Conservation (phyloP, 352 stramenopile genomes). For the Phytopythium delawarense region DNA sequence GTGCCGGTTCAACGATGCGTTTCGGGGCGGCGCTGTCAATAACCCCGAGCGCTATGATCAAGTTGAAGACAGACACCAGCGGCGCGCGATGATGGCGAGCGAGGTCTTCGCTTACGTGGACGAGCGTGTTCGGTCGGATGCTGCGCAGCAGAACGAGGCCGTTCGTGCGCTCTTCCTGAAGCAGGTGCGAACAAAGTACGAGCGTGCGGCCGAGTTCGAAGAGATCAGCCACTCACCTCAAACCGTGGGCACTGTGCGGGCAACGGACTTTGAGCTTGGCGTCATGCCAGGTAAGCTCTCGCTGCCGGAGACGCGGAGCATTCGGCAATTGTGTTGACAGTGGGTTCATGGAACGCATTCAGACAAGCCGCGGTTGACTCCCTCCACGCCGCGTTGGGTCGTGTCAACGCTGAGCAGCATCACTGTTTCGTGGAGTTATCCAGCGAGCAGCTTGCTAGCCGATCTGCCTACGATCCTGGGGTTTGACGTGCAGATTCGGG, state of each 20-base stretch:
- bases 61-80: slow-evolving; percentile 11
- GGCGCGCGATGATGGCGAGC: slow-evolving; percentile 17
- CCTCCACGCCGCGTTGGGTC: slow-evolving; percentile 25
- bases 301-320: too few relatives aligned
- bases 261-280: slow-evolving; percentile 39
- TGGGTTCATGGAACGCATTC: not conserved
- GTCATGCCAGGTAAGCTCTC: slow-evolving; percentile 25
- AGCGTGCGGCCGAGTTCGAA: slow-evolving; percentile 45
- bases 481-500: slow-evolving; percentile 55
- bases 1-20: slow-evolving; percentile 53
- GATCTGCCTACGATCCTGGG: slow-evolving; percentile 50
- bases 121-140: slow-evolving; percentile 29
- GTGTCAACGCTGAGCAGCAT: slow-evolving; percentile 44
- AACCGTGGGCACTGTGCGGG: slow-evolving; percentile 19
- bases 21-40: slow-evolving; percentile 39
- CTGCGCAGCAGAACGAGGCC: slow-evolving; percentile 29
- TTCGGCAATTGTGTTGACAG: not conserved
- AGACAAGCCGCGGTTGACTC: slow-evolving; percentile 11
- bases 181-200: slow-evolving; percentile 55
- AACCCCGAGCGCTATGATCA: slow-evolving; percentile 16
- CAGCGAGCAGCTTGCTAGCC: slow-evolving; percentile 1
- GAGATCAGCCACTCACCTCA: slow-evolving; percentile 54
- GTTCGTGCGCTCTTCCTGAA: slow-evolving; percentile 48
- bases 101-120: slow-evolving; percentile 45
- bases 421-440: slow-evolving; percentile 33